These are phyloP conservation scores for Exobasidium cylindrosporum DNA, from an alignment of 1,284 basidiomycete genomes.

Conservation along the genomic window DNA sequence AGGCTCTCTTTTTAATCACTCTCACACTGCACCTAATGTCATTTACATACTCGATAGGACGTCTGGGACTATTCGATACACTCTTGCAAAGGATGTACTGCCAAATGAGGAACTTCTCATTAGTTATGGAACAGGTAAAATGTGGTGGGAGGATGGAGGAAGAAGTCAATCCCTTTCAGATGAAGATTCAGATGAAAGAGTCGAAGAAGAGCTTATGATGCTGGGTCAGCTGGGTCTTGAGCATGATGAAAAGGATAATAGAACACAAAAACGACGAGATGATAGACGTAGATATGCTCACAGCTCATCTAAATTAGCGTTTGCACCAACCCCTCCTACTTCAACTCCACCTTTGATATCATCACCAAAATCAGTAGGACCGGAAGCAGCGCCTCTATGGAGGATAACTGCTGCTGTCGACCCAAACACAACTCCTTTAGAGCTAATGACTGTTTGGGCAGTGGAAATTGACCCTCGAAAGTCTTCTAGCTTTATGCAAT, in stretches of 20 bases:
- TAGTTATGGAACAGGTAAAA: constrained; percentile 63
- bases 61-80: constrained; percentile 68
- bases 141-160: constrained; percentile 47
- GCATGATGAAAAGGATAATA: neutral
- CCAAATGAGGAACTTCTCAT: constrained; percentile 74
- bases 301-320: neutral
- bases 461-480: constrained; percentile 66
- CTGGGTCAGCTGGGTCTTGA: constrained; percentile 6
- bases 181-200: constrained; percentile 1
- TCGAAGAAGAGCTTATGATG: constrained; percentile 12
- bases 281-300: neutral
- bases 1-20: constrained; percentile 81
- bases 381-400: constrained; percentile 24
- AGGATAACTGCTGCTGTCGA: constrained; percentile 55
- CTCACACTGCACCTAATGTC: constrained; percentile 66
- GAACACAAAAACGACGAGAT: neutral
- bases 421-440: constrained; percentile 52
- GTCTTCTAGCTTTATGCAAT: constrained; percentile 6
- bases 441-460: constrained; percentile 72
- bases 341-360: neutral
- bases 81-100: constrained; percentile 62
- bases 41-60: constrained; percentile 62
- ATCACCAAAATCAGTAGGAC: constrained; percentile 2
- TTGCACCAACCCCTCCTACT: neutral
- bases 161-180: neutral